Conservation (phyloP, 208 protist species). For the Crithidia fasciculata region DNA sequence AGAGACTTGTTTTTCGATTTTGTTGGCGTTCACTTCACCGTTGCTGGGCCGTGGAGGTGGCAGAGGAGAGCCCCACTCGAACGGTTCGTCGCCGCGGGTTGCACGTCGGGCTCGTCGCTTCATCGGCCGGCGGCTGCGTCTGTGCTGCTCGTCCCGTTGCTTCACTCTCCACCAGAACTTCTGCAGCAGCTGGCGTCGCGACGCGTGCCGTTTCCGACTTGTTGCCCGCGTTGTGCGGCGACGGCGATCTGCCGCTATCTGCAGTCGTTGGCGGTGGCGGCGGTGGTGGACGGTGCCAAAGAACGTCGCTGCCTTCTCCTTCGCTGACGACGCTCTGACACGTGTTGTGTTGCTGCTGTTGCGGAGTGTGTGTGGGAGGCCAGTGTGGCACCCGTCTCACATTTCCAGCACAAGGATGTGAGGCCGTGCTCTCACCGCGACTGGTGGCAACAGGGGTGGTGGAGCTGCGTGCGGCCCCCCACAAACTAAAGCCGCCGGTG, state of each 20-base stretch:
- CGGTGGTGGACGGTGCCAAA: conserved; percentile 12
- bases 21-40: background rate
- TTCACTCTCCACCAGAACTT: background rate
- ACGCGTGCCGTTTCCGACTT: no score
- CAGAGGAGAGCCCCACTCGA: background rate
- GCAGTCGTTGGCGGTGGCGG: background rate
- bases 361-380: background rate
- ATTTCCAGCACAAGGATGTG: background rate
- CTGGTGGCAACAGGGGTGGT: background rate
- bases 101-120: background rate
- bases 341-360: background rate
- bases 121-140: background rate
- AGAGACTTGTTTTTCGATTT: no score
- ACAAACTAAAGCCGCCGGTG: background rate
- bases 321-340: background rate
- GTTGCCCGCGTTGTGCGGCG: no score
- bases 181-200: background rate
- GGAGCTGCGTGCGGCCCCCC: background rate
- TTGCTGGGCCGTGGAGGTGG: no score
- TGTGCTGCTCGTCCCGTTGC: background rate
- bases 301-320: background rate
- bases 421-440: no score
- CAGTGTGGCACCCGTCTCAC: background rate
- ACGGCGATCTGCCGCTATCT: background rate
- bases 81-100: background rate